Evolutionary conservation across 1,284 basidiomycete species (phyloP).

Genomic region (Jaminaea rosea): DNA sequence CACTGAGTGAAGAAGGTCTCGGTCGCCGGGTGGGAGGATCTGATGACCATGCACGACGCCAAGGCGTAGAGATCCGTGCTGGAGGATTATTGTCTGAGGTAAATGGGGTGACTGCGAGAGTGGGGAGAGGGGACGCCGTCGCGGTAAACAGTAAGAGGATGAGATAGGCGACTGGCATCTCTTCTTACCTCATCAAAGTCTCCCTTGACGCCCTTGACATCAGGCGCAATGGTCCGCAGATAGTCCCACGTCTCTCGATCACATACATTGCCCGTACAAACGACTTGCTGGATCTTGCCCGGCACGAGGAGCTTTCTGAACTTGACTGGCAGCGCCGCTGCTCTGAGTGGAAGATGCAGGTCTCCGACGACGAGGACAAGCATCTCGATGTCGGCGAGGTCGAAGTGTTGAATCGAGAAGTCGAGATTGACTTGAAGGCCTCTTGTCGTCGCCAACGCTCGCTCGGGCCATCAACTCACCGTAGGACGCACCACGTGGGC

Average conservation of each 20-base stretch:
- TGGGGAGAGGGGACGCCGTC: background rate
- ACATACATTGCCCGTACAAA: constrained; percentile 95
- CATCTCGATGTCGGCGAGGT: too few species aligned
- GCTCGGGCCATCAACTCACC: too few species aligned
- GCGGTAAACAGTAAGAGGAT: too few species aligned
- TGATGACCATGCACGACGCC: constrained; percentile 93
- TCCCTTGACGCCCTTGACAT: constrained; percentile 82
- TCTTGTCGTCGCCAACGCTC: too few species aligned
- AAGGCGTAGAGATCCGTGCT: constrained; percentile 79
- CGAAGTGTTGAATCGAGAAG: too few species aligned
- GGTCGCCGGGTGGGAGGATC: constrained; percentile 80
- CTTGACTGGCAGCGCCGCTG: constrained; percentile 83
- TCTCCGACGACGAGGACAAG: constrained; percentile 18
- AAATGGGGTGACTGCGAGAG: constrained; percentile 56
- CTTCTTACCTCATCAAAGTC: constrained; percentile 82
- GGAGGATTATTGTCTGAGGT: constrained; percentile 71
- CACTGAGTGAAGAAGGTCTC: constrained; percentile 74
- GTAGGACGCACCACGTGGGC: too few species aligned
- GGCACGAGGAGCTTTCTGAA: constrained; percentile 91
- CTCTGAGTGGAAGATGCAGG: constrained; percentile 44
- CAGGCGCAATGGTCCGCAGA: constrained; percentile 88
- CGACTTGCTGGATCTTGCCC: constrained; percentile 95
- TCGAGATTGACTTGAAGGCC: too few species aligned
- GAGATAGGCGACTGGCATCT: background rate
- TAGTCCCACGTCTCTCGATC: constrained; percentile 97